Conservation (phyloP, 805 yeast genomes). For the Ogataea ganodermae region DNA sequence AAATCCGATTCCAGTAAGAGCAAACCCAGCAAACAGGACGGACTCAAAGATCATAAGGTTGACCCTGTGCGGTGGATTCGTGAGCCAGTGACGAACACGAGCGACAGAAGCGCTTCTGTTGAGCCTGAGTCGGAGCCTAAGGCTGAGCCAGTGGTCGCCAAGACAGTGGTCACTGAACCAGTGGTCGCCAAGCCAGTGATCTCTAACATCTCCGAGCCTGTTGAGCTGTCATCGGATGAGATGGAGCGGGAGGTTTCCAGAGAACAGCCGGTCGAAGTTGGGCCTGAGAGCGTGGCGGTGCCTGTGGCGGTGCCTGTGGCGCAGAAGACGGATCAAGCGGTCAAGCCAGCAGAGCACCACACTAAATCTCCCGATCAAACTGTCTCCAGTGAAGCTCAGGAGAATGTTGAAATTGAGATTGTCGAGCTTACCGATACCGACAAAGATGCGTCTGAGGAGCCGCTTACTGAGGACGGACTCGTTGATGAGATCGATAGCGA, state of each 20-base stretch:
- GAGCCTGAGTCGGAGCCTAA: too few relatives aligned
- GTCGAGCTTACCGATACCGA: not conserved
- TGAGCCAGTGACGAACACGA: not conserved
- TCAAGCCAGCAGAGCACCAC: too few relatives aligned
- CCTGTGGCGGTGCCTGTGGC: not conserved
- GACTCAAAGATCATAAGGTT: constrained; percentile 2
- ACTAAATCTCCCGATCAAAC: too few relatives aligned
- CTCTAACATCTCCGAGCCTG: not conserved
- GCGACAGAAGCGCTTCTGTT: not conserved
- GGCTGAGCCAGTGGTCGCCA: not conserved
- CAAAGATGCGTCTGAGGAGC: not conserved
- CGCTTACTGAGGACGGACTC: not conserved
- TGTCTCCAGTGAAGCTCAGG: too few relatives aligned
- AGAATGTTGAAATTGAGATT: not conserved
- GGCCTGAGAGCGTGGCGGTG: not conserved
- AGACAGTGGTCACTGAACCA: too few relatives aligned
- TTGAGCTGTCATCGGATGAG: constrained; percentile 15
- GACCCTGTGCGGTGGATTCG: not conserved
- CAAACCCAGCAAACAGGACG: not conserved
- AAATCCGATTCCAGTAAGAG: not conserved
- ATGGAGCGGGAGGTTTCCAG: constrained; percentile 10
- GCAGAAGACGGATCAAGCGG: not conserved
- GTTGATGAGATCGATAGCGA: constrained; percentile 1
- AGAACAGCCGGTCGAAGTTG: not conserved
- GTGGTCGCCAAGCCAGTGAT: too few relatives aligned